Base-by-base conservation (phyloP, 345 rosid species). In the Boechera stricta region DNA sequence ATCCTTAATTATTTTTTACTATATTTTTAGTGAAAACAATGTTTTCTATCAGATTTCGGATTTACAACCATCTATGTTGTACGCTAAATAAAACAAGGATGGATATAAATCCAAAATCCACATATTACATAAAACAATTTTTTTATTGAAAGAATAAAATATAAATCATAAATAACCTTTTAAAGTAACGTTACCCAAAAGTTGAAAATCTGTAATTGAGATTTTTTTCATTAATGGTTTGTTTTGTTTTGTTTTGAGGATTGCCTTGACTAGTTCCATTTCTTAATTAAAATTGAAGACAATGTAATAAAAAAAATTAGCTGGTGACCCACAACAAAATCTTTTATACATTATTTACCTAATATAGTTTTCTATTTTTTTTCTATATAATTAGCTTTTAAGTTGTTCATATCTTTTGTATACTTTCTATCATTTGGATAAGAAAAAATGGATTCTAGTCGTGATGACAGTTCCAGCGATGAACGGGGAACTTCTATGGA, bases 391-490 rank as follows among this genome's bases (percentile, higher is more conserved):
- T 70, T 35, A 77, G 41, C 70, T 11, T 5, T 6, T 24, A 38
- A 21, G 16, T 66, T 21, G 55, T 39, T 39, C 1, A 68, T 62
- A 28, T 10, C 54, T 16, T 35, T 0, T 76, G 41, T 35, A 33
- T n/a, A 12, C 26, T 26, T 52, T 55, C 8, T 62, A 54, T 70
- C 59, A 26, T 45, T 42, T 77, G 36, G 4, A 51, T 55, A 26
- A 39, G 32, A 18, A 47, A 44, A 1, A 52, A 74, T 75, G 80
- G 58, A 36, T 41, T 51, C 31, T 45, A 58, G 24, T 72, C 54
- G 4, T 59, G 78, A 74, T 26, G 84, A 80, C 16, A 70, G 78
- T 83, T 82, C 86, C 41, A 82, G 85, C 29, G 84, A 85, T 74
- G 93, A 84, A 18, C 81, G 67, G 7, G 87, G 58, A 39, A 38